Evolutionary conservation across 2,329 filamentous ascomycete species (phyloP).

Genomic region (Fusarium globosum): DNA sequence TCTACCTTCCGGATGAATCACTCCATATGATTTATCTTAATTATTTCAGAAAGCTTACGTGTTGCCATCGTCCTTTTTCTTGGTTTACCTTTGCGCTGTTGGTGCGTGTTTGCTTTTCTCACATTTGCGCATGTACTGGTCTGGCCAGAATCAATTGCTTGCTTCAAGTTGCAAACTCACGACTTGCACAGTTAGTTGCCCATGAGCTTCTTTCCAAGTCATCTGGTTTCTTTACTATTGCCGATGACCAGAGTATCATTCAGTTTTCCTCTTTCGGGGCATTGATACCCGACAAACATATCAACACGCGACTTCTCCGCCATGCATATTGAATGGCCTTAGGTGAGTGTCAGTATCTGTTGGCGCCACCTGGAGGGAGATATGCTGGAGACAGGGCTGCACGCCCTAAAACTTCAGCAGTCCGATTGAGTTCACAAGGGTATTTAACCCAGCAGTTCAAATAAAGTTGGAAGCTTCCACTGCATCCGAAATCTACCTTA

Average conservation of each 20-base stretch:
- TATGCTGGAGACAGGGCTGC: neutral
- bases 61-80: neutral
- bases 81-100: neutral
- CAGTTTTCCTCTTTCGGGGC: neutral
- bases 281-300: neutral
- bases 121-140: neutral
- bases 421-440: neutral
- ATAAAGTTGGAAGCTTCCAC: neutral
- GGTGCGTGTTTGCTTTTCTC: neutral
- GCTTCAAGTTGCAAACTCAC: neutral
- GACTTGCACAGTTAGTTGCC: neutral
- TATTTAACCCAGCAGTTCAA: neutral
- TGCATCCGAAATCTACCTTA: neutral
- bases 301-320: neutral
- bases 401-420: neutral
- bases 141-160: neutral
- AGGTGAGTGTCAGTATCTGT: neutral
- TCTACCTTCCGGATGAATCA: rapidly evolving
- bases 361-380: too few species aligned
- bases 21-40: neutral
- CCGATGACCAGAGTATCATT: too few species aligned
- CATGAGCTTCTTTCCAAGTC: neutral
- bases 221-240: neutral
- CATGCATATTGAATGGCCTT: neutral
- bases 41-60: neutral